Evolutionary conservation across 1,139 yeast genomes (phyloP).

Genomic region (Debaryomycetaceae sp.): DNA sequence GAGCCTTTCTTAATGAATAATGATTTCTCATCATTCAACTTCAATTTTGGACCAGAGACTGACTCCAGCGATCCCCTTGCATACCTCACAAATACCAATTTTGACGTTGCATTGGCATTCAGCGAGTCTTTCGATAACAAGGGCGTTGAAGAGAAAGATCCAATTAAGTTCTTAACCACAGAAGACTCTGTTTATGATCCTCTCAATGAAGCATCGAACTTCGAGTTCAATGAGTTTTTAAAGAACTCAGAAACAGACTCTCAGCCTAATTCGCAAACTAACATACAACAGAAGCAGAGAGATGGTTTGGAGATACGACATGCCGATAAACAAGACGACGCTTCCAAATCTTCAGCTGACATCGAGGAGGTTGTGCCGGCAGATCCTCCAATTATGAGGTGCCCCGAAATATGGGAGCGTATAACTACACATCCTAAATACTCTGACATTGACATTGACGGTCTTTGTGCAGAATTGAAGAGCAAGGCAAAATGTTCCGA

Average conservation of each 20-base stretch:
- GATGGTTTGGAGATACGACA: not conserved
- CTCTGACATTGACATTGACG: constrained; percentile 89
- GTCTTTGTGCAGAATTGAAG: constrained; percentile 83
- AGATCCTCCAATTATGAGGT: constrained; percentile 45
- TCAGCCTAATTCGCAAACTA: constrained; percentile 2
- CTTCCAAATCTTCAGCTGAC: not conserved
- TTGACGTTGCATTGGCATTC: constrained; percentile 52
- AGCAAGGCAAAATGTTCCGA: constrained; percentile 96
- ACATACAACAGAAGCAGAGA: not conserved
- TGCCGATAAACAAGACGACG: constrained; percentile 14
- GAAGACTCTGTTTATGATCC: constrained; percentile 75
- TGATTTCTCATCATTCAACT: constrained; percentile 14
- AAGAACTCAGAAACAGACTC: constrained; percentile 12
- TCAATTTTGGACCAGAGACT: constrained; percentile 13
- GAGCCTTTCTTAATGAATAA: constrained; percentile 29
- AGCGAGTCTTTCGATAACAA: constrained; percentile 17
- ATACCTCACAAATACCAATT: constrained; percentile 45
- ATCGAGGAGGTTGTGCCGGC: constrained; percentile 24
- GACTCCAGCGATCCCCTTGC: constrained; percentile 36
- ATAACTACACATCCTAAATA: constrained; percentile 92
- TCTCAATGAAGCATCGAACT: constrained; percentile 27
- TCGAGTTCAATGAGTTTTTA: constrained; percentile 35
- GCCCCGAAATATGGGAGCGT: constrained; percentile 96
- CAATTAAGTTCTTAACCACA: constrained; percentile 43
- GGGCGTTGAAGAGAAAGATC: constrained; percentile 13